phyloP scores from a whole-genome alignment of 2,329 filamentous ascomycete genomes.

The Aureobasidium sp. region DNA sequence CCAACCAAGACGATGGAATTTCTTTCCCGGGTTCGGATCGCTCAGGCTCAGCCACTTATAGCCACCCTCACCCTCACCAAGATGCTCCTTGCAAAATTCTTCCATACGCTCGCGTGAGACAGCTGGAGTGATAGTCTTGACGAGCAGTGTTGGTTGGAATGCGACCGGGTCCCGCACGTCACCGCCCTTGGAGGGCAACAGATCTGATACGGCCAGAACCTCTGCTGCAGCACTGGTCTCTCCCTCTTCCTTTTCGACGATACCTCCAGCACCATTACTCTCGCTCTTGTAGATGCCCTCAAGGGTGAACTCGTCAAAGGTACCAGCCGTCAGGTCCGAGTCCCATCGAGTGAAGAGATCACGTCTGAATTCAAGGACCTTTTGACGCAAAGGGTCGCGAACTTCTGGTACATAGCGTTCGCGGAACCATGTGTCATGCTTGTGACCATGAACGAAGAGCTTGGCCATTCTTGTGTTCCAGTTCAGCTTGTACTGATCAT shows the following conservation, averaged over 20 bases:
- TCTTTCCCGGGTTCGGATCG: conserved; percentile 93
- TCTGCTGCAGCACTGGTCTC: conserved; percentile 88
- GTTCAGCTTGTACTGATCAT: conserved; percentile 53
- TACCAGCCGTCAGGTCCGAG: conserved; percentile 72
- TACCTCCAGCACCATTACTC: conserved; percentile 75
- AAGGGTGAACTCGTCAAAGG: conserved; percentile 89
- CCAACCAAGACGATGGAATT: conserved; percentile 97
- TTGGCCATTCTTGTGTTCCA: conserved; percentile 62
- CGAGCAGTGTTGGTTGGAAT: conserved; percentile 83
- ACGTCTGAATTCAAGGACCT: conserved; percentile 73
- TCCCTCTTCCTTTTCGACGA: conserved; percentile 91
- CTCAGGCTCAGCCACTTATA: conserved; percentile 95
- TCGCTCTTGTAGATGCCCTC: conserved; percentile 93
- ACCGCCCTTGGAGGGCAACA: conserved; percentile 74
- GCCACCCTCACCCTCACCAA: conserved; percentile 83
- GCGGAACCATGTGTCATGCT: conserved; percentile 95
- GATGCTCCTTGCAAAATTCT: conserved; percentile 86
- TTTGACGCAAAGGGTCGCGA: conserved; percentile 64
- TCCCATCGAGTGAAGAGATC: conserved; percentile 82
- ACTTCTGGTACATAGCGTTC: conserved; percentile 87
- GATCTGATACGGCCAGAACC: conserved; percentile 83
- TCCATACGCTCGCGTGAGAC: conserved; percentile 92
- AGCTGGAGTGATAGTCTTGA: conserved; percentile 96
- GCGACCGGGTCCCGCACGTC: conserved; percentile 86
- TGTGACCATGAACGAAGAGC: conserved; percentile 84